Base-by-base conservation (phyloP, 805 yeast genomes). In the Teunomyces kruisii region DNA sequence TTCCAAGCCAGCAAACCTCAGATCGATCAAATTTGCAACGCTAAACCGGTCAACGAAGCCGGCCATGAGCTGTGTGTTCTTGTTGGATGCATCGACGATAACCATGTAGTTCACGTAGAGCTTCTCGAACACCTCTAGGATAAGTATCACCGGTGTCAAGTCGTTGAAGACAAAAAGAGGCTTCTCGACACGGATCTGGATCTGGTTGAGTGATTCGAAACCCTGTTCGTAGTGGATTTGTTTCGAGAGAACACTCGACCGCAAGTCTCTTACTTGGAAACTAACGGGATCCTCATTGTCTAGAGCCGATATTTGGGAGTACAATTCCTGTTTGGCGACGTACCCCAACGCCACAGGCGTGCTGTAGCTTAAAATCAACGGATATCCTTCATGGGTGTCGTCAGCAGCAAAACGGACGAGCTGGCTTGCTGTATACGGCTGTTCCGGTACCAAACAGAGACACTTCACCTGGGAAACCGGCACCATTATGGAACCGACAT, bases 351-450 rank as follows among this genome's bases (percentile, higher is more conserved):
- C 48, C 2, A 59, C 39, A 0, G 70, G 74, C 17, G 58, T 44
- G 3, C 42, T 43, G 12, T 53, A 51, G 43, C 57, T 62, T 4
- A 59, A 45, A 2, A 71, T 48, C 10, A 72, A 35, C 1, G 77
- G 77, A 45, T 70, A 72, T 1, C 76, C 76, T 44, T 72, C 76
- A 46, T 72, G 75, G 32, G 48, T 50, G 41, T 70, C 74, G 26
- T 64, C 67, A 13, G 57, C 49, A 12, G 61, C 35, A 40, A 60
- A 63, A 1, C 40, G 46, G 32, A 49, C 41, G 19, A 72, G 37
- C 2, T 43, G 44, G 2, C 46, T 35, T 3, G 52, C 46, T 2
- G 66, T 59, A 35, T 69, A 62, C 1, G 65, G 65, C 7, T 38
- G 42, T 2, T 47, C 56, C 0, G 58, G 63, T 24, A 54, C 43